Evolutionary conservation across 305 asterid species (phyloP), one percentile per base, ranked within the genome.

Genomic region (Andrographis paniculata): DNA sequence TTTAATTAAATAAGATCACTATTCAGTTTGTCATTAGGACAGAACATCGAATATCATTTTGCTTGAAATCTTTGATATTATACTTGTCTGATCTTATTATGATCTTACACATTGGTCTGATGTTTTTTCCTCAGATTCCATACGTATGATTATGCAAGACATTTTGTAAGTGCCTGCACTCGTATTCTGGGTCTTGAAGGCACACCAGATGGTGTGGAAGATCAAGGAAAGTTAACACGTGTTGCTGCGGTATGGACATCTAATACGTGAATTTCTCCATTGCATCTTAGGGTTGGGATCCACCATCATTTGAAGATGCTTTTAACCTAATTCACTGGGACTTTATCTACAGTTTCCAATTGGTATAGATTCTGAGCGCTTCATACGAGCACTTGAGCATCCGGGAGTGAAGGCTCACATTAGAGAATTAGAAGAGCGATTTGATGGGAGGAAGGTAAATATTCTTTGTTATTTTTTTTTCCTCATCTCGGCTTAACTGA

Each of bases 151-250:
- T 91, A 91, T 69, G 99, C 99, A 53, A 79, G 95, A 54, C 99
- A 91, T 64, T 91, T 91, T 40, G 99, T 91, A 45, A 92, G 99
- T 61, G 95, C 99, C 15, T 92, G 97, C 50, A 79, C 99, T 64
- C 95, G 99, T 62, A 92, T 92, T 65, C 86, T 92, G 61, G 99
- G 95, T 49, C 89, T 92, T 22, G 99, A 92, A 76, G 99, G 99
- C 62, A 92, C 99, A 18, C 99, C 99, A 50, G 97, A 92, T 56
- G 99, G 97, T 44, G 99, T 92, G 59, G 99, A 92, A 68, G 95
- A 87, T 66, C 97, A 79, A 67, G 99, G 97, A 51, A 82, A 79
- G 65, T 78, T 92, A 36, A 92, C 99, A 55, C 96, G 94, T 58
- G 97, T 92, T n/a, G 99, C 99, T 64, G 99, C 99, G 82, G 98